Percentiles rank a stretch among this genome's conserved stretches.
Evolutionary conservation across 192 early-diverging fungal genomes (phyloP).

Genomic region (Mortierella hygrophila): DNA sequence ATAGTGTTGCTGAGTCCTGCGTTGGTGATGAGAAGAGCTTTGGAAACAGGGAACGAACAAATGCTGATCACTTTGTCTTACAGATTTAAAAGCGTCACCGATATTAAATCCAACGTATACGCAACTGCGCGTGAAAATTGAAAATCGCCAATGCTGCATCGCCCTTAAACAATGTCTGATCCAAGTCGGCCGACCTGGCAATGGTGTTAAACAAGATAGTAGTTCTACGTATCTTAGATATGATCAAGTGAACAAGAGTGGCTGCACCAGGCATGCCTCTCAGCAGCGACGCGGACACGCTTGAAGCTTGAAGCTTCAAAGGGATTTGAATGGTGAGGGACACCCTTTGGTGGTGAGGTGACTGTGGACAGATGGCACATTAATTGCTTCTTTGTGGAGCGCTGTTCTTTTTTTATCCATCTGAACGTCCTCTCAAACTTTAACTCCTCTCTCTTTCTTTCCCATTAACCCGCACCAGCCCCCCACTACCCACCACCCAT

Average conservation of each 20-base stretch:
- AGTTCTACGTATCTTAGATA: neutral
- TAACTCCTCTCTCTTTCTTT: neutral
- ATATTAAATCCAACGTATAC: neutral
- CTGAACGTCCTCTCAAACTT: neutral
- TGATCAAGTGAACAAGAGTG: neutral
- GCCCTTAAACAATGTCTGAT: neutral
- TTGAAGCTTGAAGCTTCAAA: too few relatives aligned
- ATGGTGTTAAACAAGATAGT: neutral
- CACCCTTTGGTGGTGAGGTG: neutral
- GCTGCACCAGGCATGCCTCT: neutral
- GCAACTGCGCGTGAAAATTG: neutral
- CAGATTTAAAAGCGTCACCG: neutral
- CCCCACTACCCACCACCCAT: conserved; percentile 2
- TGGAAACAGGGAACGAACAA: neutral
- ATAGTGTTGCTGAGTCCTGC: conserved; percentile 19
- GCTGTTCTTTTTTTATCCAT: conserved; percentile 4
- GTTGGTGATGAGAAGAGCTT: conserved; percentile 3
- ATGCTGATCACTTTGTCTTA: neutral
- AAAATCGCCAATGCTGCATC: neutral
- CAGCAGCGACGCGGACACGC: neutral
- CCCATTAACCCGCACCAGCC: neutral
- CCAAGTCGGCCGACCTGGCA: neutral
- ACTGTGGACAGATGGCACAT: neutral
- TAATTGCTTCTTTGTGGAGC: neutral
- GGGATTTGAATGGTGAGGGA: neutral